Percentiles rank a stretch among this genome's conserved stretches.
These are phyloP conservation scores for Dioscorea dumetorum DNA, from an alignment of 106 monocot species.

Conservation along the genomic window DNA sequence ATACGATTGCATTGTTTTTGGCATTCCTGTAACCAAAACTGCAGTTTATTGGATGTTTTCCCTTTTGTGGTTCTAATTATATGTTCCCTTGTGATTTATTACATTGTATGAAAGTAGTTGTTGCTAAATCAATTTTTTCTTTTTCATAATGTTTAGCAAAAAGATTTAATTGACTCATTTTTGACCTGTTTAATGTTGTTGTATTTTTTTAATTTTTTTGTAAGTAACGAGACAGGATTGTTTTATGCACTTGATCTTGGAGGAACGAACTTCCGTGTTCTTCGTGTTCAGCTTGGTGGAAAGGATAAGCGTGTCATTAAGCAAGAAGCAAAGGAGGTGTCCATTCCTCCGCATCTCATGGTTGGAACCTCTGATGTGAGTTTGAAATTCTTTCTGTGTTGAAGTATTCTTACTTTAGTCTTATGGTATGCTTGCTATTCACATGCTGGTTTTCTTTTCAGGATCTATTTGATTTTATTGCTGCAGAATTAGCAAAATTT, in stretches of 20 bases:
- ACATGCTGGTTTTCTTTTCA: conserved; percentile 20
- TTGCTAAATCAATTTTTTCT: no score
- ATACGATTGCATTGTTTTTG: no score
- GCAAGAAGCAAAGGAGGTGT: conserved; percentile 53
- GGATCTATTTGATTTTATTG: conserved; percentile 98
- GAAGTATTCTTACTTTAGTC: no score
- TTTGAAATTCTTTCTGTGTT: not conserved
- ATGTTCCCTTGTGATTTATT: no score
- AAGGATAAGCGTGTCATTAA: conserved; percentile 53
- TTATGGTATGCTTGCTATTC: no score
- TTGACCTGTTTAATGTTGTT: not conserved
- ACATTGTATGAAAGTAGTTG: no score
- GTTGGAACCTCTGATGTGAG: conserved; percentile 60
- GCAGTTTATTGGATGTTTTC: no score
- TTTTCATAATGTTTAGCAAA: no score
- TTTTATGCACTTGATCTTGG: conserved; percentile 96
- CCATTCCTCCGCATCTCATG: conserved; percentile 84
- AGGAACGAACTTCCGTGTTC: conserved; percentile 84
- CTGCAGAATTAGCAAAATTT: conserved; percentile 63
- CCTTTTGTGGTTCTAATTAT: no score
- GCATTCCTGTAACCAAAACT: no score
- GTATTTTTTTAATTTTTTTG: not conserved
- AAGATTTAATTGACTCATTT: no score
- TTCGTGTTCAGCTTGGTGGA: conserved; percentile 79
- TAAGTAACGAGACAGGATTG: conserved; percentile 70